Percentiles rank a stretch among this genome's conserved stretches.
Conservation (phyloP, 208 protist genomes). For the Paratrypanosoma confusum region DNA sequence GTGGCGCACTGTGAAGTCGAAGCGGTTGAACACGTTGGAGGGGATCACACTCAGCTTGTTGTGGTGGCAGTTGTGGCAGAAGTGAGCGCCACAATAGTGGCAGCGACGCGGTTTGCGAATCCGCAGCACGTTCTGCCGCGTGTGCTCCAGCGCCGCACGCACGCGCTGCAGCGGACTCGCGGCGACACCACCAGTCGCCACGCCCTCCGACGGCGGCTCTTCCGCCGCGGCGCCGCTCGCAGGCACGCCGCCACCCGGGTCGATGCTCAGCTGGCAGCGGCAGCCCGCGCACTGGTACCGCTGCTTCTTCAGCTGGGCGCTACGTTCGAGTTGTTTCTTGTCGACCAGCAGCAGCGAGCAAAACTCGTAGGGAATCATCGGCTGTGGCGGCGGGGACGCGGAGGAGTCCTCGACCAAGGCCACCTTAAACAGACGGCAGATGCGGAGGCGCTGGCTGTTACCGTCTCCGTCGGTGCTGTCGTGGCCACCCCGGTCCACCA, state of each 20-base stretch:
- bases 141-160: not conserved
- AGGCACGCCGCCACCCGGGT: not conserved
- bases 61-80: slow-evolving; percentile 6
- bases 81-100: slow-evolving; percentile 11
- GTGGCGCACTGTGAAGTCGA: slow-evolving; percentile 2
- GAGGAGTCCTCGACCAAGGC: too few species aligned
- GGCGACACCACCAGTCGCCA: too few species aligned
- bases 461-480: too few species aligned
- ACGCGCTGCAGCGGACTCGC: too few species aligned
- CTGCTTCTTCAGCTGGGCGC: slow-evolving; percentile 3
- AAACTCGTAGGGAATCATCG: too few species aligned
- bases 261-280: not conserved
- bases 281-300: not conserved
- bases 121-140: not conserved
- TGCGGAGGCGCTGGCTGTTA: too few species aligned
- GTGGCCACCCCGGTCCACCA: too few species aligned
- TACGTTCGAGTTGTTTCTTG: not conserved
- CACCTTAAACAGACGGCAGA: too few species aligned
- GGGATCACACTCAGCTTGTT: slow-evolving; percentile 1
- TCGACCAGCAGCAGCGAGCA: not conserved
- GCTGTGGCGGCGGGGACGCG: too few species aligned
- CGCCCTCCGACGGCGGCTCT: not conserved
- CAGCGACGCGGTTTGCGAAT: slow-evolving; percentile 3
- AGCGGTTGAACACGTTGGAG: slow-evolving; percentile 4
- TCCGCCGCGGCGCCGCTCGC: not conserved